Percentiles rank a stretch among this genome's conserved stretches.
phyloP scores from a whole-genome alignment of 1,139 yeast genomes.

The Zygosaccharomyces pseudobailii region DNA sequence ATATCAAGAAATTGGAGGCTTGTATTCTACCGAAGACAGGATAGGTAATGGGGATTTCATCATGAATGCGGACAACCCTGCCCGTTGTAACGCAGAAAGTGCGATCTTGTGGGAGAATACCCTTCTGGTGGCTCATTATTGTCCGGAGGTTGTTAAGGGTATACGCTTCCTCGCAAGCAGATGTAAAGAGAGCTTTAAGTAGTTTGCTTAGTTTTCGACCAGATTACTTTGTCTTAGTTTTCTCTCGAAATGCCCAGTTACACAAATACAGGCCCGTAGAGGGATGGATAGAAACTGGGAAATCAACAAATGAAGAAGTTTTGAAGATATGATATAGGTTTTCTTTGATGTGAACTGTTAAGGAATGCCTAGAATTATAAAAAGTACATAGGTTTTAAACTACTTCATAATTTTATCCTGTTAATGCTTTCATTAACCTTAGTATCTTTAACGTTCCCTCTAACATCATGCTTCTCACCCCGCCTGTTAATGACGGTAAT shows the following conservation, averaged over 20 bases:
- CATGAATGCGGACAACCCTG: constrained; percentile 61
- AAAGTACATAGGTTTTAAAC: constrained; percentile 22
- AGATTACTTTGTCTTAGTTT: no score
- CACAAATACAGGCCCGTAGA: no score
- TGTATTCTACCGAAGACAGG: constrained; percentile 85
- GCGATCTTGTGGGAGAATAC: constrained; percentile 89
- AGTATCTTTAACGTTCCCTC: constrained; percentile 56
- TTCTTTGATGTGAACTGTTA: no score
- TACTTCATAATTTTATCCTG: constrained; percentile 27
- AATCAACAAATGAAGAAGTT: no score
- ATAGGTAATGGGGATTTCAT: constrained; percentile 72
- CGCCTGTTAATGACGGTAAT: constrained; percentile 73
- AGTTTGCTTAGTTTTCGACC: background rate
- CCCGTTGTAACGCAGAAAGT: constrained; percentile 77
- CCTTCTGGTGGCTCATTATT: constrained; percentile 72
- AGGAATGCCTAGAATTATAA: background rate
- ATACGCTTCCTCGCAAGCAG: constrained; percentile 41
- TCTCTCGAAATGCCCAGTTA: no score
- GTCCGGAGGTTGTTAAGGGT: constrained; percentile 66
- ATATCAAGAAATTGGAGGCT: constrained; percentile 63
- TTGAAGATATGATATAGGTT: no score
- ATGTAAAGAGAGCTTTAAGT: constrained; percentile 30
- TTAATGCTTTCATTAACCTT: constrained; percentile 23
- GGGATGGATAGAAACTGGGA: no score
- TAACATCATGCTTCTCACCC: constrained; percentile 71